Base-by-base conservation (phyloP, 129 eudicot species). In the Apium graveolens region DNA sequence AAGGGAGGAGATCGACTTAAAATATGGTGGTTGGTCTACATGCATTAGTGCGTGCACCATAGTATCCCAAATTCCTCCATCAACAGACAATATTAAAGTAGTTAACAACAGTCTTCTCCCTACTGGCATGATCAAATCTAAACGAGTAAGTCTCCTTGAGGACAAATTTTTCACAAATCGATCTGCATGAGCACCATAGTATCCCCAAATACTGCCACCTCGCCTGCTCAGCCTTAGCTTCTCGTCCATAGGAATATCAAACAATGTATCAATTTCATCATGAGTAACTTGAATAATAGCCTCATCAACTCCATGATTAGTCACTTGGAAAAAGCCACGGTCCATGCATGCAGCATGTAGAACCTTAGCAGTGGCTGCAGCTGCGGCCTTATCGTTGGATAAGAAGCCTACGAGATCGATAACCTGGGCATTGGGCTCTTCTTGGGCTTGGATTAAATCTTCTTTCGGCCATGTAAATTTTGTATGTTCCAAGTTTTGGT, bases 121-220 rank as follows among this genome's bases (percentile, higher is more conserved):
- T n/a, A 29, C 38, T 21, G 12, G 51, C 85, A 76, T 82, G 78
- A 0, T 78, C 45, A 63, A 72, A 75, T 41, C 62, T 11, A 26
- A 85, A 82, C 6, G 88, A 85, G 20, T 81, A 82, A 3, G 83
- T 85, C 76, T 85, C 88, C 76, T 85, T 85, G 85, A 85, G 10
- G 85, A 83, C 48, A 85, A 65, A 16, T 85, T 85, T 11, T 78
- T 65, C 4, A 76, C 24, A 46, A 26, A 85, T 37, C 88, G 41
- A 48, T 85, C 85, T 0, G 85, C 68, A 69, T 85, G 88, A 20
- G 85, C 88, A 1, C 75, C 75, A 21, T 82, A 71, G 38, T 81
- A 85, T 26, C 88, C 85, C 74, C 83, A 75, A 27, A 78, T 48
- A 18, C 34, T 51, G 16, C 88, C 88, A 3, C 76, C 71, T 31